phyloP scores from a whole-genome alignment of 495 filamentous ascomycete species.

The Penicillium ochrochloron region DNA sequence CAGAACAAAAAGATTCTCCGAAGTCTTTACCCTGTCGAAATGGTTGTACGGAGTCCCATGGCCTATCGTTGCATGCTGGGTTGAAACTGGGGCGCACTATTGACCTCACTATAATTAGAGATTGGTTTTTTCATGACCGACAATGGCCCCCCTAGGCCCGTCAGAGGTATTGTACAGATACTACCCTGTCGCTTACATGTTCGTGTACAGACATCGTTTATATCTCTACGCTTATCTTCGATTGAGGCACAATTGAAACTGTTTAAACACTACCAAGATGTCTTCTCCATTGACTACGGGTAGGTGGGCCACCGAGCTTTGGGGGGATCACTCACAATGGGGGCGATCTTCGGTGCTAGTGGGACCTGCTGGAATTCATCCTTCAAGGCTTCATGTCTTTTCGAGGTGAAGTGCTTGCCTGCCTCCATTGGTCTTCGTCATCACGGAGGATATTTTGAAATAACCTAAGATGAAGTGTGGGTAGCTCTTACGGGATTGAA shows the following conservation, averaged over 20 bases:
- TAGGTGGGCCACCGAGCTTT: not conserved
- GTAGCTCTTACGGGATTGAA: not conserved
- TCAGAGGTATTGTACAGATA: not conserved
- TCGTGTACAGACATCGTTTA: not conserved
- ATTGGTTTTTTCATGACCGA: not conserved
- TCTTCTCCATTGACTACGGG: not conserved
- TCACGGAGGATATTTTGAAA: not conserved
- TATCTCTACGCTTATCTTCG: not conserved
- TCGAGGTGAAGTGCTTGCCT: not conserved
- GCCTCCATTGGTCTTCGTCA: not conserved
- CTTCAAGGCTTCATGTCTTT: not conserved
- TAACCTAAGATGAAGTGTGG: not conserved
- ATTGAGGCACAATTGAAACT: not conserved
- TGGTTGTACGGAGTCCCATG: not conserved
- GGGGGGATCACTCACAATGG: not conserved
- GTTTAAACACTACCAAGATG: not conserved
- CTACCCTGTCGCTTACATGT: not conserved
- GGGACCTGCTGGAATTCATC: not conserved
- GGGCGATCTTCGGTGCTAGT: not conserved
- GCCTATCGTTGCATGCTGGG: not conserved
- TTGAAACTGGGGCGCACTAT: conserved; percentile 10
- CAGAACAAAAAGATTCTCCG: not conserved
- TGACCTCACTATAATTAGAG: conserved; percentile 8
- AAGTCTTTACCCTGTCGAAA: no score
- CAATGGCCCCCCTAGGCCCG: not conserved